Percentiles rank a stretch among this genome's conserved stretches.
phyloP scores from a whole-genome alignment of 2,329 filamentous ascomycete genomes.

The Phaeophleospora eucalypticola region DNA sequence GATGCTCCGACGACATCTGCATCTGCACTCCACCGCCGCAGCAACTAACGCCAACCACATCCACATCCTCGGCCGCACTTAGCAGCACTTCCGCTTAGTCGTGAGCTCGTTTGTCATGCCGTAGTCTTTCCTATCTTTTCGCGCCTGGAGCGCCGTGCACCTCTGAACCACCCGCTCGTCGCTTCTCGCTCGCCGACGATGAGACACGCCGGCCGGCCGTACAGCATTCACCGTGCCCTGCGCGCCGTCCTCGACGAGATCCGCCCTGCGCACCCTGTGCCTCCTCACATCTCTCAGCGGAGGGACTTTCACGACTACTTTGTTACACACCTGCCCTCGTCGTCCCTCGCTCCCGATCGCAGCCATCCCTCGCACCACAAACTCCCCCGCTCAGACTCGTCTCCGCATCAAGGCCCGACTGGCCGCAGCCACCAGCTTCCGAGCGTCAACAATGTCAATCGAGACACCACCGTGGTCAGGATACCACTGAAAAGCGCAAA shows the following conservation, averaged over 20 bases:
- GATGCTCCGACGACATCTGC: not conserved
- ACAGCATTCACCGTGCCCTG: conserved; percentile 28
- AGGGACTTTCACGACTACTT: conserved; percentile 88
- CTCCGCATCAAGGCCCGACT: conserved; percentile 59
- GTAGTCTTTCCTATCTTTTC: not conserved
- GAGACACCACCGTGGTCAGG: conserved; percentile 87
- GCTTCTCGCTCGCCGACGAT: conserved; percentile 14
- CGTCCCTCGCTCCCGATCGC: conserved; percentile 79
- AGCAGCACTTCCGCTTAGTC: not conserved
- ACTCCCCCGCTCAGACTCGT: conserved; percentile 78
- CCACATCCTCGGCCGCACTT: not conserved
- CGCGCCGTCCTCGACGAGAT: conserved; percentile 24
- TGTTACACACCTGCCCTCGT: conserved; percentile 89
- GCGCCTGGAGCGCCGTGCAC: conserved; percentile 15
- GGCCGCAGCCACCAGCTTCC: conserved; percentile 15
- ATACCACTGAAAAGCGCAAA: conserved; percentile 92
- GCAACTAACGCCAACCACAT: not conserved
- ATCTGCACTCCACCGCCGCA: not conserved
- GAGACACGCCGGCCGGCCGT: conserved; percentile 28
- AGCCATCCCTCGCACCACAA: conserved; percentile 64
- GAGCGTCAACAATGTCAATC: conserved; percentile 38
- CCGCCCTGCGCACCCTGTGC: conserved; percentile 2
- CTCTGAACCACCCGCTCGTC: not conserved
- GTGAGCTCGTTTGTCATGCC: not conserved
- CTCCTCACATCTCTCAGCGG: conserved; percentile 15